A percentile compares a stretch with the other conserved stretches of the same genome.
These are phyloP conservation scores for Sugiyamaella neomexicana DNA, from an alignment of 1,139 yeast genomes.

Conservation along the genomic window DNA sequence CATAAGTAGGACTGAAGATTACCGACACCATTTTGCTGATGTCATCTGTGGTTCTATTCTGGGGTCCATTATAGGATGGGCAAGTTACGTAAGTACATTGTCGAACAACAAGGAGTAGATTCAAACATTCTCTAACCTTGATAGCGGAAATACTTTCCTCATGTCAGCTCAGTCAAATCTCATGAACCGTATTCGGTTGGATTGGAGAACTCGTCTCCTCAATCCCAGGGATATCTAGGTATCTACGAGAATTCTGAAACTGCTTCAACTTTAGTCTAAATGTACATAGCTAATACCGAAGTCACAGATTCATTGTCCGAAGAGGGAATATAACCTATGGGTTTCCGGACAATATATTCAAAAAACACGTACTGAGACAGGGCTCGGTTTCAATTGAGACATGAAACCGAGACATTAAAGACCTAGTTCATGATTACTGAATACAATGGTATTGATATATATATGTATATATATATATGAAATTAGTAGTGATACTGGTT, in stretches of 20 bases:
- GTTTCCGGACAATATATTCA: too few relatives aligned
- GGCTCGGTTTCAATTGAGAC: too few relatives aligned
- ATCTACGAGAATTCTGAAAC: conserved; percentile 9
- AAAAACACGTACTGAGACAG: too few relatives aligned
- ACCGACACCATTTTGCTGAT: conserved; percentile 74
- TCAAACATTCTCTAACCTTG: conserved; percentile 5
- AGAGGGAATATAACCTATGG: too few relatives aligned
- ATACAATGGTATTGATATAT: too few relatives aligned
- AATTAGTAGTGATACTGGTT: too few relatives aligned
- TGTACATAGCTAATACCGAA: too few relatives aligned
- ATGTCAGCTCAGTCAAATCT: conserved; percentile 24
- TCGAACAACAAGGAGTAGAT: too few relatives aligned
- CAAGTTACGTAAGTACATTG: conserved; percentile 42
- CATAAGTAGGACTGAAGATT: conserved; percentile 66
- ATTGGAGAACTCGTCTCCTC: neutral
- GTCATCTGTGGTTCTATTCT: conserved; percentile 57
- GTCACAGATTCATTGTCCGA: too few relatives aligned
- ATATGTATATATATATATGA: too few relatives aligned
- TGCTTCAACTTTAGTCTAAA: conserved; percentile 14
- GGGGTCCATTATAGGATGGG: conserved; percentile 52
- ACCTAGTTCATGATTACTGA: too few relatives aligned
- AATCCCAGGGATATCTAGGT: conserved; percentile 12
- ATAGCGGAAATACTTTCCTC: conserved; percentile 30
- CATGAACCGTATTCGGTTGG: conserved; percentile 26
- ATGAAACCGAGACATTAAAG: too few relatives aligned